These are phyloP conservation scores for Veloboletus limbatus DNA, from an alignment of 1,284 basidiomycete genomes.

Conservation along the genomic window DNA sequence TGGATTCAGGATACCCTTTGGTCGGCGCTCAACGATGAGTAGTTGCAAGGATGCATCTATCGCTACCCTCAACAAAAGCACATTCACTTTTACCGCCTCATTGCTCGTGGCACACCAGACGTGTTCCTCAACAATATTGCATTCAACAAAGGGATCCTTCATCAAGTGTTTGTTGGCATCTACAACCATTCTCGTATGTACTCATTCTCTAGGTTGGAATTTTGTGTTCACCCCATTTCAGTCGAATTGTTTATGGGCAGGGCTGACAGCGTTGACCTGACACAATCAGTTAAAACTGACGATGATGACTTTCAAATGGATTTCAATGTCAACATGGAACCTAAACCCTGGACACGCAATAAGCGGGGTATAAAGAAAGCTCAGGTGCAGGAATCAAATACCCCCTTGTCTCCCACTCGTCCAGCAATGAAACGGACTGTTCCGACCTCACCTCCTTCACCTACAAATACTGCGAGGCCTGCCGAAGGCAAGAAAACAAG, in stretches of 20 bases:
- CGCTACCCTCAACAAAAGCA: slow-evolving; percentile 7
- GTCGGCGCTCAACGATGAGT: slow-evolving; percentile 12
- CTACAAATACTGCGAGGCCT: no score
- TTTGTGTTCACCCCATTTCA: background rate
- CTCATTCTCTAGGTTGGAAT: background rate
- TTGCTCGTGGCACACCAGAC: background rate
- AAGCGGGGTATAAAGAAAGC: background rate
- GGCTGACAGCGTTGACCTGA: no score
- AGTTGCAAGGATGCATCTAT: slow-evolving; percentile 3
- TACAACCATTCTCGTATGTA: background rate
- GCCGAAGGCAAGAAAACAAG: no score
- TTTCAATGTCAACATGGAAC: background rate
- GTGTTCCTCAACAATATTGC: slow-evolving; percentile 8
- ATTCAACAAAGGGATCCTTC: slow-evolving; percentile 5
- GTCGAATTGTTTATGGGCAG: background rate
- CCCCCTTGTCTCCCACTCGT: no score
- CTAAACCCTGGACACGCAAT: background rate
- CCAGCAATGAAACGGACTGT: no score
- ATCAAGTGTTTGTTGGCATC: background rate
- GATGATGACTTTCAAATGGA: background rate
- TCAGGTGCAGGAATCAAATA: no score
- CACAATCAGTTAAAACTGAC: background rate
- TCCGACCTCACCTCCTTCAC: no score
- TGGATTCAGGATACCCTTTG: slow-evolving; percentile 9
- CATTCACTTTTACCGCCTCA: slow-evolving; percentile 8